Evolutionary conservation across 441 rosid species (phyloP).

Genomic region (Adansonia gregorii): DNA sequence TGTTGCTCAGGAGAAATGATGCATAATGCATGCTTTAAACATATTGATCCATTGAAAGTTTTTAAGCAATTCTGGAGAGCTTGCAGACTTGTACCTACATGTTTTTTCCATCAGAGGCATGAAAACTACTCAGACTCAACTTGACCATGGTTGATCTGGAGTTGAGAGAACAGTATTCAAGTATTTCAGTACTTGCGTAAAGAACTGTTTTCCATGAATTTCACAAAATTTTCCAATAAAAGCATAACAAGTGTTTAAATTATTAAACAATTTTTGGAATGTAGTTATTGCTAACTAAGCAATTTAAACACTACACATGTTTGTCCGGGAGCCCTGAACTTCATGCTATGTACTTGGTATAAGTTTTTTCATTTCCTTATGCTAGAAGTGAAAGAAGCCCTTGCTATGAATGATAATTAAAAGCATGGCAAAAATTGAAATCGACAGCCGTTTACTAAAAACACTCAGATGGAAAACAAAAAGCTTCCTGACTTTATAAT

Average conservation of each 20-base stretch:
- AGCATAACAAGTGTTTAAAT: no score
- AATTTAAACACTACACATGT: not conserved
- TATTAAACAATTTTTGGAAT: not conserved
- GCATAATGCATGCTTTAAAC: not conserved
- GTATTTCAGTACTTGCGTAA: not conserved
- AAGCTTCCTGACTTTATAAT: not conserved
- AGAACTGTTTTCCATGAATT: not conserved
- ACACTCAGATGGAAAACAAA: not conserved
- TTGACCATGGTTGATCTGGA: not conserved
- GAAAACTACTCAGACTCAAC: not conserved
- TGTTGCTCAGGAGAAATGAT: conserved; percentile 1
- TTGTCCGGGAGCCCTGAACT: not conserved
- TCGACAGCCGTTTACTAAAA: not conserved
- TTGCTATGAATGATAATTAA: no score
- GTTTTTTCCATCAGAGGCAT: not conserved
- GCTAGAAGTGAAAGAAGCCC: no score
- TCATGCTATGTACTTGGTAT: not conserved
- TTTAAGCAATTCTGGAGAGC: not conserved
- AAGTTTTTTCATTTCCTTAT: not conserved
- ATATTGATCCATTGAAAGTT: not conserved
- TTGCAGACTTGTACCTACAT: not conserved
- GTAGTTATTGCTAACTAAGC: not conserved
- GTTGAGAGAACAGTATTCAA: not conserved
- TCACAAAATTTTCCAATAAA: not conserved
- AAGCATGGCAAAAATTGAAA: not conserved